These are phyloP conservation scores for Botrytis porri DNA, from an alignment of 2,329 filamentous ascomycete species.

Conservation along the genomic window DNA sequence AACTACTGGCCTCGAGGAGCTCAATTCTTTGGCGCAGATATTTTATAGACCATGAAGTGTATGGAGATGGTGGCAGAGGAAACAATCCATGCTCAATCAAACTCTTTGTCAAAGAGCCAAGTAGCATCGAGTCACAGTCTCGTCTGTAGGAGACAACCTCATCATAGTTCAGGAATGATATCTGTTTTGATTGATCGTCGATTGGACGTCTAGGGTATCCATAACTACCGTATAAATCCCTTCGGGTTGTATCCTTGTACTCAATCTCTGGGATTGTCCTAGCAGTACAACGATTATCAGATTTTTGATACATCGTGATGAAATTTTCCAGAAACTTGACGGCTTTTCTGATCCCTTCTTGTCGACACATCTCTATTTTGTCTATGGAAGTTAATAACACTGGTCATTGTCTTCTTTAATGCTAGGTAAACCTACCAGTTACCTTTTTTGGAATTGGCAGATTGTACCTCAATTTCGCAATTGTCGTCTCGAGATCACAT, in stretches of 20 bases:
- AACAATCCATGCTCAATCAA: background rate
- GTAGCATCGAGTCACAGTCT: slow-evolving; percentile 10
- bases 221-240: too few relatives aligned
- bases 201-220: too few relatives aligned
- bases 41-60: background rate
- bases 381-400: background rate
- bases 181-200: too few relatives aligned
- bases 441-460: background rate
- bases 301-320: background rate
- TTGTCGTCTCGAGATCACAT: background rate
- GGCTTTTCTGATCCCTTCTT: background rate
- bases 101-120: background rate
- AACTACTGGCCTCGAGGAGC: background rate
- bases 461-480: background rate
- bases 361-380: background rate
- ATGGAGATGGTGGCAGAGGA: background rate
- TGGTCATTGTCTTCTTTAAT: too few relatives aligned
- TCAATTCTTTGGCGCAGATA: background rate
- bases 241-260: background rate
- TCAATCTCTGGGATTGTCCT: background rate
- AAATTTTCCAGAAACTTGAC: background rate
- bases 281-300: background rate
- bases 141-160: background rate
- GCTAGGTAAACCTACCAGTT: background rate
- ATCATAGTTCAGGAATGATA: background rate